These are phyloP conservation scores for Lophiotrema nucula DNA, from an alignment of 495 filamentous ascomycete genomes.

Conservation along the genomic window DNA sequence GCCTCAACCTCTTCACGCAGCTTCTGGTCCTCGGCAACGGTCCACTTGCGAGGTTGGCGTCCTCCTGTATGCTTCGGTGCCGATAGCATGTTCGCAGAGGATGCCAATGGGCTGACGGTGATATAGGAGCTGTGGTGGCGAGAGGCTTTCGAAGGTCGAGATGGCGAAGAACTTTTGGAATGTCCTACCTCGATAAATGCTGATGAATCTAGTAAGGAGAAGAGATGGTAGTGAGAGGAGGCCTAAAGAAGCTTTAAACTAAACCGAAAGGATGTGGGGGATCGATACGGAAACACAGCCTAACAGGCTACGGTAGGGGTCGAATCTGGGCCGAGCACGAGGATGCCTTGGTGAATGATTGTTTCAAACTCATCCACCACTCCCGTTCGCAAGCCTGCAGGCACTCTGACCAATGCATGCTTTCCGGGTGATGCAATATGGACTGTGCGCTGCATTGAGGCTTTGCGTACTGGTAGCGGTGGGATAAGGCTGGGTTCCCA, in stretches of 20 bases:
- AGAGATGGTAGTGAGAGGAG: not conserved
- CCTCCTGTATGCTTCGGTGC: not conserved
- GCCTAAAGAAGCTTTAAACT: slow-evolving; percentile 17
- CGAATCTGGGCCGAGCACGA: slow-evolving; percentile 3
- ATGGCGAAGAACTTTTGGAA: not conserved
- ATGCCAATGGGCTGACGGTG: too few relatives aligned
- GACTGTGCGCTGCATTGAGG: slow-evolving; percentile 25
- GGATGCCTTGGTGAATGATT: slow-evolving; percentile 9
- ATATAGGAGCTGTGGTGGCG: too few relatives aligned
- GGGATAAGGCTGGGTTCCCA: not conserved
- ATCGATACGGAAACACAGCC: not conserved
- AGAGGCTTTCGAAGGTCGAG: too few relatives aligned
- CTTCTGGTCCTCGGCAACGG: slow-evolving; percentile 26
- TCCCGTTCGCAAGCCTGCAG: not conserved
- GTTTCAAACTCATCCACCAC: slow-evolving; percentile 15
- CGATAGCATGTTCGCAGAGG: too few relatives aligned
- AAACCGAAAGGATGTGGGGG: not conserved
- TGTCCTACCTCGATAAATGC: not conserved
- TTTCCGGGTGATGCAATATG: slow-evolving; percentile 1
- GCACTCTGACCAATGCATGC: not conserved
- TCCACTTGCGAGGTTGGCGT: slow-evolving; percentile 30
- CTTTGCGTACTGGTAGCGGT: slow-evolving; percentile 22
- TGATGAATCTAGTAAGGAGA: slow-evolving; percentile 4
- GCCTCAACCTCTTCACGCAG: slow-evolving; percentile 29
- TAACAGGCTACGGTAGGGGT: not conserved